Evolutionary conservation across 202 grass and related monocot species (phyloP), one percentile per base, ranked within the genome.

Genomic region (Brachypodium distachyon): DNA sequence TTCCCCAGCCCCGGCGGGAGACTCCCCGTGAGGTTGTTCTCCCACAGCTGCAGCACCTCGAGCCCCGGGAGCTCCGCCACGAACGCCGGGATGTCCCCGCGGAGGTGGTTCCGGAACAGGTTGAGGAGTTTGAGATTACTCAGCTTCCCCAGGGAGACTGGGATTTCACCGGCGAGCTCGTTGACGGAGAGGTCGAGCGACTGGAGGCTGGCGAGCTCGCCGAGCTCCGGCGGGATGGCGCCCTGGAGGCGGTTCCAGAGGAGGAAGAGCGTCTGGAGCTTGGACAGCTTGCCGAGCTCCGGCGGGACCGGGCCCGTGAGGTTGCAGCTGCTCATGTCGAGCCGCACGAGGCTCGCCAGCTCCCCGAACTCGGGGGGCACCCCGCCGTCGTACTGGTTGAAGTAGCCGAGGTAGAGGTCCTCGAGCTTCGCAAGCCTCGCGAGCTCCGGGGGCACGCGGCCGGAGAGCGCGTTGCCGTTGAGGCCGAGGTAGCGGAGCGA

Each of bases 141-240:
- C 7, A 93, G 76, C 8, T 50, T 78, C 7, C 74, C 78, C 12
- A 99, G 80, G 32, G 13, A 87, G 0, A 12, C 17, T 0, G 96
- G 96, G 13, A 99, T 90, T 83, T 87, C 92, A 27, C 96, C 96
- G 46, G 44, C 57, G 23, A 99, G 80, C 6, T 95, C 87, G 80
- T 99, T 99, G 32, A 81, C 64, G 71, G 96, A 99, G 9, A 99
- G 78, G 55, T 99, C 95, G 1, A 98, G 87, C 16, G 87, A 92
- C 7, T 38, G 4, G 22, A 98, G 73, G 22, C 16, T 77, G 0
- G 1, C 13, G 33, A 98, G 80, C 0, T 2, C 17, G 10, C 95
- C 89, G 18, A 98, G 90, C 44, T 88, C 34, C 1, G 82, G 26
- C 0, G 95, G 95, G 1, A 98, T 88, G n/a, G 44, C 29, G 0